Evolutionary conservation across 225 moss, liverwort and hornwort species (phyloP), one percentile per base, ranked within the genome.

Genomic region (Asterella californica): DNA sequence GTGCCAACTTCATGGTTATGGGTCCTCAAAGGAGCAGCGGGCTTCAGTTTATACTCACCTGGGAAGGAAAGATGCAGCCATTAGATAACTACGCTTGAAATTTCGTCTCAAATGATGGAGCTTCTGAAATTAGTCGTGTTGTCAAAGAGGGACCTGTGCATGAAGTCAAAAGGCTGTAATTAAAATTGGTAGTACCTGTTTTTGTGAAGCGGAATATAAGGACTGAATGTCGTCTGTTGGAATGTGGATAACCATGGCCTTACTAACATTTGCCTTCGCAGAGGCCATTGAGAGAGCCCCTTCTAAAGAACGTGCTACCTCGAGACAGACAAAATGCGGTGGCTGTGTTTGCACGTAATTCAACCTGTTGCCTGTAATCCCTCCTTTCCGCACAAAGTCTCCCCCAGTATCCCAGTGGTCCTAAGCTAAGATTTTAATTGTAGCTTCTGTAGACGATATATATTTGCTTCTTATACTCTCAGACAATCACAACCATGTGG

Each of bases 311-410:
- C 6, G 85, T 88, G 81, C 82, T 71, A 74, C 80, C 80, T 75
- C 85, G 66, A 65, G 83, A 83, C 81, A 71, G 76, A 71, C 80
- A 88, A 75, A 80, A 84, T 88, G 87, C 87, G 46, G 81, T 88
- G 81, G 87, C 87, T 85, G 83, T 85, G 84, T 88, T 88, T 88
- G 87, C 87, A 88, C 87, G 87, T 88, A 88, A 88, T 88, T 88
- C 84, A 85, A 88, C 80, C 73, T 80, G 60, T 80, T 80, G 83
- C 85, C 87, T 84, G 87, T 88, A 88, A 88, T 88, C 87, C 87
- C 83, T 81, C 81, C 84, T 85, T 84, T 85, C 87, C 85, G 67
- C 82, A 80, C 84, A 80, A 82, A 84, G 83, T 87, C 87, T 87
- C 84, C 81, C 79, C 81, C 76, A 82, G 72, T 79, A 77, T 83